Conservation (phyloP, 129 eudicot genomes). For the Helianthus tuberosus region DNA sequence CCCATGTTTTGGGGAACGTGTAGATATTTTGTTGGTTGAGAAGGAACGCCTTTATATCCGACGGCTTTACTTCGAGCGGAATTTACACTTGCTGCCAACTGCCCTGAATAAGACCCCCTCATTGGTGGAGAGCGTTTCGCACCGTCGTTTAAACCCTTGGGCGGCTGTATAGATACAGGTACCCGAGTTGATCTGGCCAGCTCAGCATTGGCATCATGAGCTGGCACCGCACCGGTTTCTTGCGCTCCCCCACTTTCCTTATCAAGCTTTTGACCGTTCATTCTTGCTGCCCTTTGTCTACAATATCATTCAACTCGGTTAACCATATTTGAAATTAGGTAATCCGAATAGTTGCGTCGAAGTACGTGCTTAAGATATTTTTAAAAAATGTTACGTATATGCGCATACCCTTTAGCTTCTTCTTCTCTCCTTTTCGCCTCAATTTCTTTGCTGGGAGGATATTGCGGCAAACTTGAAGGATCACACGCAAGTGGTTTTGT, state of each 20-base stretch:
- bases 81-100: no score
- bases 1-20: conserved; percentile 31
- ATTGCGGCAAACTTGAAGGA: no score
- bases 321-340: conserved; percentile 10
- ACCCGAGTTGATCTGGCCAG: conserved; percentile 62
- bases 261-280: conserved; percentile 41
- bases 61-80: no score
- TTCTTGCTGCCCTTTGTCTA: conserved; percentile 60
- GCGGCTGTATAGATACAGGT: conserved; percentile 49
- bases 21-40: conserved; percentile 31
- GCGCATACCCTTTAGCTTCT: no score
- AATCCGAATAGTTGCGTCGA: neutral
- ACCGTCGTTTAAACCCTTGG: conserved; percentile 43
- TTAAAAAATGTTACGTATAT: neutral
- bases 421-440: no score
- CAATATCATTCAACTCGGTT: conserved; percentile 11
- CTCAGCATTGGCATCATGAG: no score
- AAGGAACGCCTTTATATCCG: conserved; percentile 24
- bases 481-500: no score
- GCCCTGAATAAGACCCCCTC: conserved; percentile 50
- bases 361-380: neutral
- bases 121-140: conserved; percentile 43
- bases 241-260: conserved; percentile 46
- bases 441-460: no score
- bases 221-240: conserved; percentile 47